phyloP scores from a whole-genome alignment of 2,329 filamentous ascomycete genomes.

The Chaetomium globosum region DNA sequence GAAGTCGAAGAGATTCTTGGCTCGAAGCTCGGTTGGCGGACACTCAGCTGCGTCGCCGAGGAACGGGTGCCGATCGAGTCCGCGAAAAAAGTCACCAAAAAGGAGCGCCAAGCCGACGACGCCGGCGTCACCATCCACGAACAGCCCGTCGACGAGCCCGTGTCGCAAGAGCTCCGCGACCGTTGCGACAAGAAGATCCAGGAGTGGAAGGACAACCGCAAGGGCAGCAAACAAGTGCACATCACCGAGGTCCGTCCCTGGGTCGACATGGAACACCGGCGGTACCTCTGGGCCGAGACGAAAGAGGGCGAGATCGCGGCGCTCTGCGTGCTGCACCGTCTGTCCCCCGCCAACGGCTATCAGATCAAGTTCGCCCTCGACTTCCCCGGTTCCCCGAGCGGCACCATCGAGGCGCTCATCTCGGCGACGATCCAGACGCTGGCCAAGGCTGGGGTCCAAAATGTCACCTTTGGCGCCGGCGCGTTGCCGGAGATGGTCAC shows the following conservation, averaged over 20 bases:
- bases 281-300: conserved; percentile 81
- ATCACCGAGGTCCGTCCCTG: conserved; percentile 87
- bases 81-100: conserved; percentile 61
- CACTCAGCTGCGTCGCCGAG: conserved; percentile 83
- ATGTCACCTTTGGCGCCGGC: conserved; percentile 85
- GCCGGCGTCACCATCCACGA: conserved; percentile 82
- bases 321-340: conserved; percentile 79
- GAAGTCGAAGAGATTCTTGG: conserved; percentile 79
- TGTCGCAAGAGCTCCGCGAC: conserved; percentile 66
- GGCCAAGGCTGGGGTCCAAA: conserved; percentile 55
- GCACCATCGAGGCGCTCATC: conserved; percentile 80
- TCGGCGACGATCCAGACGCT: conserved; percentile 45
- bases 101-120: conserved; percentile 77
- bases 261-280: conserved; percentile 79
- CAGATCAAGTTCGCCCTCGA: conserved; percentile 97
- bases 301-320: conserved; percentile 71
- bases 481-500: conserved; percentile 73
- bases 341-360: conserved; percentile 80
- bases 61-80: conserved; percentile 82
- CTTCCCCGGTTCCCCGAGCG: conserved; percentile 83
- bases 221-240: conserved; percentile 81
- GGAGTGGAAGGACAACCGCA: conserved; percentile 78
- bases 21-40: conserved; percentile 81
- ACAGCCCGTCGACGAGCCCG: conserved; percentile 64
- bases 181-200: conserved; percentile 73